phyloP scores from a whole-genome alignment of 2,329 filamentous ascomycete genomes.

The Ascosphaera apis region DNA sequence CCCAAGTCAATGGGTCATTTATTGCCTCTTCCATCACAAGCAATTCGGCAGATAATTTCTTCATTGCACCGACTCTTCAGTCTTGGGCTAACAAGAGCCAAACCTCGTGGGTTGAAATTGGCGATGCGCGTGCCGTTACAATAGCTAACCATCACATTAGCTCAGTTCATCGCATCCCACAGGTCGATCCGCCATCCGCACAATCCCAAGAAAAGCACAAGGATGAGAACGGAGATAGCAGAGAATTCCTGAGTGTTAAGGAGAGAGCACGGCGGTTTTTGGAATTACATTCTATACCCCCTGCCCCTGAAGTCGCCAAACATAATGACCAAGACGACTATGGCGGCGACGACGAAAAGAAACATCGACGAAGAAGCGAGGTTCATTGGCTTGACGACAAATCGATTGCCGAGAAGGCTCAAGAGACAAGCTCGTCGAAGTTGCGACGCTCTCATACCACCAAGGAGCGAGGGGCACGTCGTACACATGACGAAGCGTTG shows the following conservation, averaged over 20 bases:
- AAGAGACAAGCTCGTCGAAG: not conserved
- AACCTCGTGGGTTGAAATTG: not conserved
- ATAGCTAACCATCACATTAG: not conserved
- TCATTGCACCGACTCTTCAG: not conserved
- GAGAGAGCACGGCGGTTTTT: not conserved
- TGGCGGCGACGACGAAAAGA: not conserved
- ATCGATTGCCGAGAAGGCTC: not conserved
- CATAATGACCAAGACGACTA: not conserved
- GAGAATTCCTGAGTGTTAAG: not conserved
- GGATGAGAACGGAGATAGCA: not conserved
- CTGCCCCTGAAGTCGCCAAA: not conserved
- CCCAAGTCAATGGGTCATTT: not conserved
- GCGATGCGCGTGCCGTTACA: not conserved
- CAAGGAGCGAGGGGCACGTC: not conserved
- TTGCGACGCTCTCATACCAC: not conserved
- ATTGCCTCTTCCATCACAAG: not conserved
- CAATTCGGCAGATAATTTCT: not conserved
- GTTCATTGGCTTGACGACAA: not conserved
- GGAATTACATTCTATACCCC: not conserved
- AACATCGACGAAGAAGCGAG: not conserved
- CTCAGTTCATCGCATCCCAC: not conserved
- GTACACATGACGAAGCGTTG: not conserved
- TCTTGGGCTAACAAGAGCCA: constrained; percentile 1
- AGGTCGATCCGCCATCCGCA: not conserved
- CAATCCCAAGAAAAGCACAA: not conserved